phyloP scores from a whole-genome alignment of 805 yeast species.

The Pichia scutulata region DNA sequence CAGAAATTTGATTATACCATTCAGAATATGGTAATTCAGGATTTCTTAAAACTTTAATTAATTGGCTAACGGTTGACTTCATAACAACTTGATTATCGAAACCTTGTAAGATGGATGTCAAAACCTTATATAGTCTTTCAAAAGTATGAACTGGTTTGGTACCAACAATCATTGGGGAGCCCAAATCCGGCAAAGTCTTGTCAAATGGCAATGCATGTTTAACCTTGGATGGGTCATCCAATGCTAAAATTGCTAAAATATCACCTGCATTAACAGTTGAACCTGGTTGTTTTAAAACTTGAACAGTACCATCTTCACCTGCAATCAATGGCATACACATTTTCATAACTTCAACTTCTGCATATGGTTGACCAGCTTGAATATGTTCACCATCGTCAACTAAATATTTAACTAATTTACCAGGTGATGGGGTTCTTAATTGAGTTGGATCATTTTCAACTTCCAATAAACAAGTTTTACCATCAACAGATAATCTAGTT shows the following conservation, averaged over 20 bases:
- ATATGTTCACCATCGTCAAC: slow-evolving; percentile 96
- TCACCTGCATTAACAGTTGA: slow-evolving; percentile 97
- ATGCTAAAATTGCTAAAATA: slow-evolving; percentile 84
- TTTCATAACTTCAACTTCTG: slow-evolving; percentile 99
- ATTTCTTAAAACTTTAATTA: slow-evolving; percentile 67
- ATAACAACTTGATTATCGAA: slow-evolving; percentile 93
- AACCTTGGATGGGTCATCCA: slow-evolving; percentile 95
- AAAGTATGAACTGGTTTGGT: slow-evolving; percentile 76
- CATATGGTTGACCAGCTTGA: slow-evolving; percentile 85
- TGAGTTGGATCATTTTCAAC: slow-evolving; percentile 98
- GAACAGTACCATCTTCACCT: slow-evolving; percentile 88
- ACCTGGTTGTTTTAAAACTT: slow-evolving; percentile 94
- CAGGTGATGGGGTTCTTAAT: slow-evolving; percentile 97
- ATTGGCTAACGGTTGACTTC: slow-evolving; percentile 69
- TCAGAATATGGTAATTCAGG: slow-evolving; percentile 86
- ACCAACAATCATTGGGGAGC: slow-evolving; percentile 77
- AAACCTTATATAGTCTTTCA: slow-evolving; percentile 46
- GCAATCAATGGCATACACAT: slow-evolving; percentile 98
- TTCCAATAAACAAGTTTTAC: slow-evolving; percentile 90
- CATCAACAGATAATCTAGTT: slow-evolving; percentile 89
- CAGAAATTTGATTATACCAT: slow-evolving; percentile 81
- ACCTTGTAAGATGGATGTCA: slow-evolving; percentile 79
- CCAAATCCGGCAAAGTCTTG: slow-evolving; percentile 86
- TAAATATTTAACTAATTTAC: slow-evolving; percentile 87
- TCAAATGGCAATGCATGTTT: slow-evolving; percentile 94